Base-by-base conservation (phyloP, 805 yeast species). In the Wickerhamiella galacta region DNA sequence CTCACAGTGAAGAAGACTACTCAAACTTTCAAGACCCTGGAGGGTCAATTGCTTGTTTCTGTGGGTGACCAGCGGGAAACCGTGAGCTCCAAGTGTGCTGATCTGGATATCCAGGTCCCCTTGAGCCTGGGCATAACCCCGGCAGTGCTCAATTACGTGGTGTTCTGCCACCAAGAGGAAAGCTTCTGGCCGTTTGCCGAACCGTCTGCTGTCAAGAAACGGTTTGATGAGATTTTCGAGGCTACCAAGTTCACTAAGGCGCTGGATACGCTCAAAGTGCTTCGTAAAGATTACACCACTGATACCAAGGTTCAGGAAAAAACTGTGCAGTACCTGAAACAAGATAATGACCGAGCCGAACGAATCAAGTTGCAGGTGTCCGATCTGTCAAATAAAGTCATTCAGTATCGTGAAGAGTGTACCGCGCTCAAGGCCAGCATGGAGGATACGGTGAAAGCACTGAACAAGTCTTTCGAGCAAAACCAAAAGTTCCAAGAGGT, bases 91-190 rank as follows among this genome's bases (percentile, higher is more conserved):
- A 74, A 85, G 43, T 74, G 82, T 39, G 72, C 80, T 0, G 96
- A 87, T 40, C 62, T 90, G 31, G 95, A 90, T 47, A 56, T 64
- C 4, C 76, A 76, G 35, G 74, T 90, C 24, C 95, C 96, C 1
- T 62, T 66, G 16, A 74, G 72, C 40, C 60, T 90, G 35, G 99
- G 98, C 4, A 93, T 85, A 1, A 78, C 94, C 0, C 70, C 71
- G 37, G 79, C 96, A 0, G 71, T 90, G 34, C 57, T 90, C 32
- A 94, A 87, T 43, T 81, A 82, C 51, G 98, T 90, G 26, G 75
- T 87, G 1, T 90, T 90, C 55, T 87, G 98, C 48, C 99, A 90
- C 49, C 99, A 90, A 52, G 99, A 90, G 48, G 99, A 90, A 39
- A 75, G 87, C 45, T 55, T 82, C 19, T 90, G 99, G 99, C 99